A percentile compares a stretch with the other conserved stretches of the same genome.
Conservation (phyloP, 768 basidiomycete species). For the Rhodotorula kratochvilovae region DNA sequence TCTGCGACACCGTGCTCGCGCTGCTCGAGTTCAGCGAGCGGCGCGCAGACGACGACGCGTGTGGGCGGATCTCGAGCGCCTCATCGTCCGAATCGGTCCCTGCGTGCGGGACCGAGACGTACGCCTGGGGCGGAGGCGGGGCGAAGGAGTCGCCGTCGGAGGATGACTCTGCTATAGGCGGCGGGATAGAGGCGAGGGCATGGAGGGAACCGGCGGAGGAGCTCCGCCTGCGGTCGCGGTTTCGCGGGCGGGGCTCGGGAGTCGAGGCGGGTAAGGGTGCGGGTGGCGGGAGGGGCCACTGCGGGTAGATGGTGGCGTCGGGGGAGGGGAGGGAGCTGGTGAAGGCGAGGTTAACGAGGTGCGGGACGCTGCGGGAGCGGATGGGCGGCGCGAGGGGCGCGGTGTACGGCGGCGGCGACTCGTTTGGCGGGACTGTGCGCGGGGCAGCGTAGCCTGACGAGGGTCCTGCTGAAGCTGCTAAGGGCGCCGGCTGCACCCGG, state of each 20-base stretch:
- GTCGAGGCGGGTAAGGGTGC: not conserved
- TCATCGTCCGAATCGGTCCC: constrained; percentile 7
- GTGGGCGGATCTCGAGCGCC: constrained; percentile 22
- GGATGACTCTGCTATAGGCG: not conserved
- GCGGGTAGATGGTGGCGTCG: not conserved
- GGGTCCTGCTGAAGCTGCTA: too few relatives aligned
- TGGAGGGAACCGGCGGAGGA: constrained; percentile 4
- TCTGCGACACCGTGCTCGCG: not conserved
- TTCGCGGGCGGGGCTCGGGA: not conserved
- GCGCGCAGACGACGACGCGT: not conserved
- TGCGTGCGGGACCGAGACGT: not conserved
- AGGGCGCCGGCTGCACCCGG: too few relatives aligned
- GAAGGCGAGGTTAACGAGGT: constrained; percentile 13
- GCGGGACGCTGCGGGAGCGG: constrained; percentile 19
- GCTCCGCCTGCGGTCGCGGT: not conserved
- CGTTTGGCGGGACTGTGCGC: not conserved
- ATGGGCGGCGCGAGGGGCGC: constrained; percentile 19
- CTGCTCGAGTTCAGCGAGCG: not conserved
- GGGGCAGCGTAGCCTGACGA: too few relatives aligned
- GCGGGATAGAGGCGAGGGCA: not conserved
- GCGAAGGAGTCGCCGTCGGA: not conserved
- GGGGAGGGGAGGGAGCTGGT: not conserved
- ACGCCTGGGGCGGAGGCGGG: not conserved
- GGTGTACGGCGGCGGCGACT: constrained; percentile 25
- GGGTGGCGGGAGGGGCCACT: not conserved